A percentile compares a stretch with the other conserved stretches of the same genome.
phyloP scores from a whole-genome alignment of 345 rosid genomes.

The Cardiospermum halicacabum region DNA sequence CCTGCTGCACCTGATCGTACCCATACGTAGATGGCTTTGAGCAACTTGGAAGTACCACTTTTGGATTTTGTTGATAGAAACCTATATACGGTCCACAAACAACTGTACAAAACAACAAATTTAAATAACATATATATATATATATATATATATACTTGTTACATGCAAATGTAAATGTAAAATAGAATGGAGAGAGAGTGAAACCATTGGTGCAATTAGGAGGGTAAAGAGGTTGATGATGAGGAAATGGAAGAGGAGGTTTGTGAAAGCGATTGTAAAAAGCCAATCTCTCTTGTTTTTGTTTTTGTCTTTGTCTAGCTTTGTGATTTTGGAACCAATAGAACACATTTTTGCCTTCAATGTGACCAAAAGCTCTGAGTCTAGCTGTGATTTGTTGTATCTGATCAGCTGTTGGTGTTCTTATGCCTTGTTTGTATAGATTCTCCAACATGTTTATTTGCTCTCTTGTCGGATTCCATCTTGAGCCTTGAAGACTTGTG shows the following conservation, averaged over 20 bases:
- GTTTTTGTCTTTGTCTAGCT: conserved; percentile 92
- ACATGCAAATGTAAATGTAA: background rate
- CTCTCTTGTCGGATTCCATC: conserved; percentile 96
- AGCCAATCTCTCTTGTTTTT: conserved; percentile 66
- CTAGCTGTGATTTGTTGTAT: conserved; percentile 77
- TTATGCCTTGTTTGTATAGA: conserved; percentile 65
- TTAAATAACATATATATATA: background rate
- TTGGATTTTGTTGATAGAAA: conserved; percentile 31
- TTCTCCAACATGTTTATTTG: conserved; percentile 71
- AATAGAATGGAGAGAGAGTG: background rate
- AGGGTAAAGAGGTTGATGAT: conserved; percentile 31
- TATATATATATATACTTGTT: background rate
- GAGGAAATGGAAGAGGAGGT: too few species aligned
- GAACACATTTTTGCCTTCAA: conserved; percentile 97
- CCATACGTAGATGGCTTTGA: conserved; percentile 16
- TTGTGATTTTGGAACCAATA: conserved; percentile 99
- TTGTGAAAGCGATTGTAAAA: conserved; percentile 50
- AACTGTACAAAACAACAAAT: conserved; percentile 18
- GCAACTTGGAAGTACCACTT: conserved; percentile 25
- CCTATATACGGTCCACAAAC: conserved; percentile 36
- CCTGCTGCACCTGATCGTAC: conserved; percentile 5
- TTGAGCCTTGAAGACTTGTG: conserved; percentile 34
- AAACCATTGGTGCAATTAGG: conserved; percentile 51
- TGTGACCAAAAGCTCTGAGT: conserved; percentile 71
- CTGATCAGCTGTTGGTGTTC: conserved; percentile 90